phyloP scores from a whole-genome alignment of 306 rosid species.

The Medicago ruthenica region DNA sequence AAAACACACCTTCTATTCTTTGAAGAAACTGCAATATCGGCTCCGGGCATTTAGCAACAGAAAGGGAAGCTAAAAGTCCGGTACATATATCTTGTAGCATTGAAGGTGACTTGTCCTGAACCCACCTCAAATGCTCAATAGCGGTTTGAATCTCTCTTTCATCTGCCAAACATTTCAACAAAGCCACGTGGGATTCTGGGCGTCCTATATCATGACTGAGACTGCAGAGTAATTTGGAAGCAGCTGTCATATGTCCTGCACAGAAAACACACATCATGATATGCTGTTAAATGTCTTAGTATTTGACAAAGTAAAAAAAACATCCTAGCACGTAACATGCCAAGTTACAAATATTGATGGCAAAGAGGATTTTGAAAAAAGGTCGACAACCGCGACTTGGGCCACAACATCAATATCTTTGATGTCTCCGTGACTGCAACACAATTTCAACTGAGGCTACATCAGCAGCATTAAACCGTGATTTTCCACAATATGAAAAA shows the following conservation, averaged over 20 bases:
- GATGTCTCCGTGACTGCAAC: background rate
- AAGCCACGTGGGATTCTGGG: conserved; percentile 61
- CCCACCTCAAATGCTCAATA: conserved; percentile 66
- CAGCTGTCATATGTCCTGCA: conserved; percentile 72
- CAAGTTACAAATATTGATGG: background rate
- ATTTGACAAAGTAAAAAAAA: conserved; percentile 15
- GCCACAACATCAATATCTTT: background rate
- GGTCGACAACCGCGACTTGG: background rate
- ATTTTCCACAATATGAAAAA: background rate
- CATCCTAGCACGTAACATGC: background rate
- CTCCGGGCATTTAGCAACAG: conserved; percentile 62
- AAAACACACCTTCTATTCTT: conserved; percentile 49
- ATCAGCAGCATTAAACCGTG: background rate
- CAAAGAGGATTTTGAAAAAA: background rate
- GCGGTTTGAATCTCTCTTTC: conserved; percentile 63
- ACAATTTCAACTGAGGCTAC: background rate
- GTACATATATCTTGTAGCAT: conserved; percentile 56
- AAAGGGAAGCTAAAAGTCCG: conserved; percentile 68
- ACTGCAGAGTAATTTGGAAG: conserved; percentile 70
- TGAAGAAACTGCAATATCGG: conserved; percentile 64
- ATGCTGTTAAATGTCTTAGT: background rate
- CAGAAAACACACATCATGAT: conserved; percentile 22
- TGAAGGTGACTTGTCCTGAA: conserved; percentile 58
- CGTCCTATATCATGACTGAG: conserved; percentile 48
- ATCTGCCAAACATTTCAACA: conserved; percentile 72